phyloP scores from a whole-genome alignment of 805 yeast species.

The Danielia reshetovae region DNA sequence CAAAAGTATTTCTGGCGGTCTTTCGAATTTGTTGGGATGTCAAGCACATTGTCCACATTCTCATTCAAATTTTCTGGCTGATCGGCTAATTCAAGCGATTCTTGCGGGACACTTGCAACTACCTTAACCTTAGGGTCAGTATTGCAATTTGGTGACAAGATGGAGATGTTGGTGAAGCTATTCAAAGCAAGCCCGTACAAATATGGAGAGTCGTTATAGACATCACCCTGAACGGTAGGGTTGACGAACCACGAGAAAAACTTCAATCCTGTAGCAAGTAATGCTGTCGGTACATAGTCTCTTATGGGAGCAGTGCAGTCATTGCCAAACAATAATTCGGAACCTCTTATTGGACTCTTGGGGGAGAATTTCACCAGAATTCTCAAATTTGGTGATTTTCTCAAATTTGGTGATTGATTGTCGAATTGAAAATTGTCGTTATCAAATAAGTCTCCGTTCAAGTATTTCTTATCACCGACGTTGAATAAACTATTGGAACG shows the following conservation, averaged over 20 bases:
- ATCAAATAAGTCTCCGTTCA: background rate
- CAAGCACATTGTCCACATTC: background rate
- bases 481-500: slow-evolving; percentile 28
- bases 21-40: slow-evolving; percentile 29
- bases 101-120: no score
- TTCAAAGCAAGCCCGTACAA: slow-evolving; percentile 59
- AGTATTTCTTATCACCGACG: slow-evolving; percentile 18
- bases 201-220: slow-evolving; percentile 57
- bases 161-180: slow-evolving; percentile 42
- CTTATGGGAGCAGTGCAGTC: slow-evolving; percentile 59
- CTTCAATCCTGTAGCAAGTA: slow-evolving; percentile 46
- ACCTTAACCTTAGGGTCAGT: no score
- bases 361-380: slow-evolving; percentile 42
- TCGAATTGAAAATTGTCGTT: slow-evolving; percentile 5
- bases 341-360: slow-evolving; percentile 41
- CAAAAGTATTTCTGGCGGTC: slow-evolving; percentile 46
- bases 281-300: slow-evolving; percentile 52
- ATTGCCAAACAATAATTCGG: slow-evolving; percentile 62
- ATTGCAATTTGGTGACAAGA: no score
- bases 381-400: slow-evolving; percentile 25
- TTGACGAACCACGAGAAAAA: slow-evolving; percentile 57
- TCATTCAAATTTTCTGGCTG: background rate
- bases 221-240: slow-evolving; percentile 62
- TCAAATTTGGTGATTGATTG: slow-evolving; percentile 1
- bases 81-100: background rate